Evolutionary conservation across 257 asterid genomes (phyloP).

Genomic region (Craterostigma plantagineum): DNA sequence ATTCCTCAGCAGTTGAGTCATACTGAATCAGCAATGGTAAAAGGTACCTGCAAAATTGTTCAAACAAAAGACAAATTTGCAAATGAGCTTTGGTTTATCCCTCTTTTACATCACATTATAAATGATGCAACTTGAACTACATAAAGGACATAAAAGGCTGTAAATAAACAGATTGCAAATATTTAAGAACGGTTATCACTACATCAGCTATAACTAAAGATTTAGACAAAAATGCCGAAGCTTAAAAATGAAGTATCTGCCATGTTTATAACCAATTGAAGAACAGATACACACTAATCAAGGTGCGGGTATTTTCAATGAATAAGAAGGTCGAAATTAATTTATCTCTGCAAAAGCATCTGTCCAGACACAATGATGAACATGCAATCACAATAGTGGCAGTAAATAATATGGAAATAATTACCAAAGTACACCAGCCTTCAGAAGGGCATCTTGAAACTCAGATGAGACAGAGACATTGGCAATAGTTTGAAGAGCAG

Average conservation of each 20-base stretch:
- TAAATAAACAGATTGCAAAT: no score
- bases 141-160: not conserved
- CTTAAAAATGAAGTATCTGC: no score
- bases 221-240: no score
- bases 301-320: no score
- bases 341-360: no score
- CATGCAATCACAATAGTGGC: constrained; percentile 5
- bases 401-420: constrained; percentile 10
- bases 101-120: not conserved
- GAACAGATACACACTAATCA: no score
- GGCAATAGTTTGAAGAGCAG: constrained; percentile 81
- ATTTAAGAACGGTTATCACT: no score
- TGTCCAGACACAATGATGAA: constrained; percentile 1
- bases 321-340: no score
- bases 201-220: no score
- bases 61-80: constrained; percentile 8
- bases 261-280: no score
- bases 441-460: constrained; percentile 66
- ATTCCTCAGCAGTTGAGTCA: constrained; percentile 92
- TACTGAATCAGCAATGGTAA: constrained; percentile 81
- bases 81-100: no score
- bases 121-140: not conserved
- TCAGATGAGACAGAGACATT: constrained; percentile 63
- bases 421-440: constrained; percentile 90
- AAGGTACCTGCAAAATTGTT: constrained; percentile 79